A percentile compares a stretch with the other conserved stretches of the same genome.
These are phyloP conservation scores for Diospyros kaki DNA, from an alignment of 148 eudicot species.

Conservation along the genomic window DNA sequence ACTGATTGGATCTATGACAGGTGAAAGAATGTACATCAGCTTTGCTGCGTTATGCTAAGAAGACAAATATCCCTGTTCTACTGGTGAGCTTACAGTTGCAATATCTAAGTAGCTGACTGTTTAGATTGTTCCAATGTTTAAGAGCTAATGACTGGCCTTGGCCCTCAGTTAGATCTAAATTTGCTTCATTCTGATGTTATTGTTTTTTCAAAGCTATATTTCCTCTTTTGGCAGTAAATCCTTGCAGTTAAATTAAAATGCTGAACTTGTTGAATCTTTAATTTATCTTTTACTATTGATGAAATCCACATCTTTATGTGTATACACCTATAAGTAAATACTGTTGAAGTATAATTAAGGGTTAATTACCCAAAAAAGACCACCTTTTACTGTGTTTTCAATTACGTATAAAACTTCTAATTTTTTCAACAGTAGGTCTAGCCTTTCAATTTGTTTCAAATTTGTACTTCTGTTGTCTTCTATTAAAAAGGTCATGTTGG, in stretches of 20 bases:
- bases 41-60: conserved; percentile 87
- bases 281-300: background rate
- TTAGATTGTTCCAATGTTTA: conserved; percentile 1
- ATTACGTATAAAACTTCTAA: too few relatives aligned
- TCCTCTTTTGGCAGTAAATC: background rate
- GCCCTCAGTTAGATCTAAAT: background rate
- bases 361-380: too few relatives aligned
- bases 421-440: too few relatives aligned
- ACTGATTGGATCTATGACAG: conserved; percentile 38
- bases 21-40: conserved; percentile 94
- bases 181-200: background rate
- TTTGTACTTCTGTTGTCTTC: too few relatives aligned
- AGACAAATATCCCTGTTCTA: conserved; percentile 78
- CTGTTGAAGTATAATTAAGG: too few relatives aligned
- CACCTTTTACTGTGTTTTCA: too few relatives aligned
- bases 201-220: background rate
- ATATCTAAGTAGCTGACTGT: background rate
- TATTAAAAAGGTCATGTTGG: too few relatives aligned
- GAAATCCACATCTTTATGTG: too few relatives aligned
- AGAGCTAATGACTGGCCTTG: background rate
- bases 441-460: too few relatives aligned
- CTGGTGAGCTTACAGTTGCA: conserved; percentile 45
- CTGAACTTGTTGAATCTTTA: background rate
- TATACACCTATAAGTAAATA: too few relatives aligned
- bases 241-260: background rate